Percentiles rank a stretch among this genome's conserved stretches.
Conservation (phyloP, 495 filamentous ascomycete species). For the Podospora conica region DNA sequence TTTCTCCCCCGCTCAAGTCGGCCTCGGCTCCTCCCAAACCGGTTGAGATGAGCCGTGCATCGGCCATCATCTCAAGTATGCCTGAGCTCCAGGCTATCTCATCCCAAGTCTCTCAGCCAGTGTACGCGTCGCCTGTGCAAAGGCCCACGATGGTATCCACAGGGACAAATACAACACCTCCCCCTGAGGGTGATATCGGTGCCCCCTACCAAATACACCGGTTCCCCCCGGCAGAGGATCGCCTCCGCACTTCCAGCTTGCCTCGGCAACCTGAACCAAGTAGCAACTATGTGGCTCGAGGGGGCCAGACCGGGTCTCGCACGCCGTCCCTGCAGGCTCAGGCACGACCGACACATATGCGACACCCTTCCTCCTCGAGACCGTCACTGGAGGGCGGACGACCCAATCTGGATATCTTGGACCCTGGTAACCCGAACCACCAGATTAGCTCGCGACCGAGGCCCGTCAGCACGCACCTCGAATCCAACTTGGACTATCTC, state of each 20-base stretch:
- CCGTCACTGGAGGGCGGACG: slow-evolving; percentile 74
- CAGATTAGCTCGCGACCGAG: slow-evolving; percentile 18
- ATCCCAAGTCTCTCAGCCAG: slow-evolving; percentile 39
- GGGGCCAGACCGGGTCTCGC: slow-evolving; percentile 21
- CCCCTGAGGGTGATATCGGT: slow-evolving; percentile 45
- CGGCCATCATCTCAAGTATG: slow-evolving; percentile 47
- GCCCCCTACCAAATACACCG: slow-evolving; percentile 53
- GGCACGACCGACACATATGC: slow-evolving; percentile 37
- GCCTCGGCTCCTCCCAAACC: slow-evolving; percentile 35
- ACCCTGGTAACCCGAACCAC: slow-evolving; percentile 37
- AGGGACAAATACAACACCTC: slow-evolving; percentile 81
- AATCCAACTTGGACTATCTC: slow-evolving; percentile 70
- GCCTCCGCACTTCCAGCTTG: slow-evolving; percentile 53
- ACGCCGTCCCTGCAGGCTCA: slow-evolving; percentile 47
- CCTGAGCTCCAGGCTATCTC: slow-evolving; percentile 49
- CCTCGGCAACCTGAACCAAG: slow-evolving; percentile 33
- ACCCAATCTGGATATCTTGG: slow-evolving; percentile 56
- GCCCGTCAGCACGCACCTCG: slow-evolving; percentile 63
- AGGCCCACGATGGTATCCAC: slow-evolving; percentile 78
- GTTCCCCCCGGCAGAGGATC: slow-evolving; percentile 49
- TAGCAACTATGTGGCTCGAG: slow-evolving; percentile 16
- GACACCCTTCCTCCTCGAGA: slow-evolving; percentile 60
- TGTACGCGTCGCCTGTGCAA: slow-evolving; percentile 53
- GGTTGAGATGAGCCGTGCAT: slow-evolving; percentile 43
- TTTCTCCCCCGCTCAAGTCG: slow-evolving; percentile 30